These are phyloP conservation scores for Hyaloscypha finlandica DNA, from an alignment of 495 filamentous ascomycete species.

Conservation along the genomic window DNA sequence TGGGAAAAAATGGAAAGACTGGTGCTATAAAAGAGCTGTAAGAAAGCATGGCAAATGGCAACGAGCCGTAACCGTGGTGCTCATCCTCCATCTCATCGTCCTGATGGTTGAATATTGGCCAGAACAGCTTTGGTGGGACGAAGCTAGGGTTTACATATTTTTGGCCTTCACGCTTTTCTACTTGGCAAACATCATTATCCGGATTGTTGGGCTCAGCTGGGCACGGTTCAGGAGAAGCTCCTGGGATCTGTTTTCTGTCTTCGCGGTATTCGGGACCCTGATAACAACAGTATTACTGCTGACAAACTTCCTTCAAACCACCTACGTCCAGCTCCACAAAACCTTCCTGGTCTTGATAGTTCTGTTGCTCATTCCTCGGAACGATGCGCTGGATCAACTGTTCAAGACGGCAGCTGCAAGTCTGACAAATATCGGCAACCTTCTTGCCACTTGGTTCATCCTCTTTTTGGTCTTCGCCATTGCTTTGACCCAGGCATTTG, in stretches of 20 bases:
- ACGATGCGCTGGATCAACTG: constrained; percentile 96
- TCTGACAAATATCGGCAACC: constrained; percentile 85
- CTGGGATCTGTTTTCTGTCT: constrained; percentile 90
- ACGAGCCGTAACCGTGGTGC: constrained; percentile 69
- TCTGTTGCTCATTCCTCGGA: constrained; percentile 90
- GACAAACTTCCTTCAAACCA: constrained; percentile 52
- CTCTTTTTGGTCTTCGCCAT: constrained; percentile 97
- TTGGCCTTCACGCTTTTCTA: constrained; percentile 84
- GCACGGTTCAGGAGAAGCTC: constrained; percentile 88
- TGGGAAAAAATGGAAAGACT: constrained; percentile 76
- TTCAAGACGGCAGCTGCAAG: constrained; percentile 99
- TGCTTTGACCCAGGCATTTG: constrained; percentile 94
- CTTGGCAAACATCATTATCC: constrained; percentile 79
- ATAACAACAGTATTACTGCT: constrained; percentile 71
- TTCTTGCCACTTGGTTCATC: constrained; percentile 95
- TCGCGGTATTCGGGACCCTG: constrained; percentile 83
- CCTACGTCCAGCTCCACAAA: constrained; percentile 82
- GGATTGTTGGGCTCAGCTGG: constrained; percentile 89
- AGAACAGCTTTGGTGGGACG: constrained; percentile 65
- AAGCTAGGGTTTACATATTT: constrained; percentile 73
- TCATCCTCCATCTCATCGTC: constrained; percentile 81
- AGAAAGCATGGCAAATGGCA: constrained; percentile 97
- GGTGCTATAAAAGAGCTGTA: constrained; percentile 92
- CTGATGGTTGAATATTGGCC: constrained; percentile 85
- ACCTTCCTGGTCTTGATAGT: constrained; percentile 90